Evolutionary conservation across 2,329 filamentous ascomycete species (phyloP), one percentile per base, ranked within the genome.

Genomic region (Phyllosticta capitalensis): DNA sequence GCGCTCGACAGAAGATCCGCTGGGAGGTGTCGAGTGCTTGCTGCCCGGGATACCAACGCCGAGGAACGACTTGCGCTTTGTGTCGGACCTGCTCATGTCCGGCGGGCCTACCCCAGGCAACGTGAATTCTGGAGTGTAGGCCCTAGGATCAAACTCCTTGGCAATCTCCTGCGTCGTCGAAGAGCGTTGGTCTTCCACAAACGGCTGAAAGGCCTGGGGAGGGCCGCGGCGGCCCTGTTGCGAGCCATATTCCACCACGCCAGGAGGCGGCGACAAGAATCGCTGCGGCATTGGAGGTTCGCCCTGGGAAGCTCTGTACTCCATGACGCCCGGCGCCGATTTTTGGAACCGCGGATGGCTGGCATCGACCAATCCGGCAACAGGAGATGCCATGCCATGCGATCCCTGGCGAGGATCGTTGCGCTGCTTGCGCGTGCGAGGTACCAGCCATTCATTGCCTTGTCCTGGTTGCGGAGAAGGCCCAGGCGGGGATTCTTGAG

Each of bases 1-100:
- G 38, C 61, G 64, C 7, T 62, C 19, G 62, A 60, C 55, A 68
- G 69, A 52, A 67, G 56, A 50, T 20, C 24, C 56, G 5, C 38
- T 45, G 2, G 52, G 24, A 5, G 56, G 56, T 26, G 56, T 50
- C 30, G 52, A n/a, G 38, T 38, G 53, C 24, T 28, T 59, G 19
- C 49, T 49, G 63, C 69, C 22, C 71, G 58, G 17, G 59, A 63
- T 63, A 80, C 82, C 63, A 83, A 78, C n/a, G 83, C 65, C n/a
- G 67, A 69, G 30, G 38, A 53, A 54, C 7, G 56, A 59, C 12
- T 48, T 59, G 14, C 56, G 53, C 52, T 50, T 59, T n/a, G 38
- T 50, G 51, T 9, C 56, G 51, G 24, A 59, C 19, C 1, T 54
- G 38, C 22, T 52, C 48, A 12, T 9, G 10, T 58, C 56, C 14